Evolutionary conservation across 441 rosid genomes (phyloP), one percentile per base, ranked within the genome.

Genomic region (Populus hybrid): DNA sequence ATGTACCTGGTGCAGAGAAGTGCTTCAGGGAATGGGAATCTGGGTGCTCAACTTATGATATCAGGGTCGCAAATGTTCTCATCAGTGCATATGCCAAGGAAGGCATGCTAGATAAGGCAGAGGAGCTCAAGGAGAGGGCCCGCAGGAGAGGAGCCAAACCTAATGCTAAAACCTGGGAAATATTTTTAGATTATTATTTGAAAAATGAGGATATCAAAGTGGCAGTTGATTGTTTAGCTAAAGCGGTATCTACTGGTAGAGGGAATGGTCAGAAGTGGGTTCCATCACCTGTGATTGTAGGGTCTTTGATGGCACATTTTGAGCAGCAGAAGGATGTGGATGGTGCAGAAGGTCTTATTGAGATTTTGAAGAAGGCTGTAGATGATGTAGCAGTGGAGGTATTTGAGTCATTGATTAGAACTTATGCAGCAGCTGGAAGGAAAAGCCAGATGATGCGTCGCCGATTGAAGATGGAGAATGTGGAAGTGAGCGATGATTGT

Each of bases 1-100:
- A 95, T 86, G 72, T 95, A 35, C 94, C 93, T 0, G 98, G 97
- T 71, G 97, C 99, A 1, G 97, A 90, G 87, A 91, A 93, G 82
- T 84, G 96, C 81, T 92, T 89, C 85, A 89, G 82, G 81, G 98
- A 95, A 78, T 95, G 98, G 97, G 92, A 90, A 74, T 87, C 93
- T 23, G 80, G 81, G 26, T 89, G 92, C 85, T 82, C 91, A 66
- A 83, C 83, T 61, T 91, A 89, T 32, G 99, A 95, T 79, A 90
- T 94, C 28, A 85, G 97, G 75, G 61, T 95, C 73, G 92, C 84
- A 10, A 95, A 95, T 86, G 90, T 77, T 67, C 80, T 95, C 65
- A 92, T 94, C 18, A 86, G 90, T 84, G 98, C 94, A 69, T 91
- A 90, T 83, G 82, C 85, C 5, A 85, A 86, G 81, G 90, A 87